Percentiles rank a stretch among this genome's conserved stretches.
Evolutionary conservation across 2,329 filamentous ascomycete genomes (phyloP).

Genomic region (Hortaea sp.): DNA sequence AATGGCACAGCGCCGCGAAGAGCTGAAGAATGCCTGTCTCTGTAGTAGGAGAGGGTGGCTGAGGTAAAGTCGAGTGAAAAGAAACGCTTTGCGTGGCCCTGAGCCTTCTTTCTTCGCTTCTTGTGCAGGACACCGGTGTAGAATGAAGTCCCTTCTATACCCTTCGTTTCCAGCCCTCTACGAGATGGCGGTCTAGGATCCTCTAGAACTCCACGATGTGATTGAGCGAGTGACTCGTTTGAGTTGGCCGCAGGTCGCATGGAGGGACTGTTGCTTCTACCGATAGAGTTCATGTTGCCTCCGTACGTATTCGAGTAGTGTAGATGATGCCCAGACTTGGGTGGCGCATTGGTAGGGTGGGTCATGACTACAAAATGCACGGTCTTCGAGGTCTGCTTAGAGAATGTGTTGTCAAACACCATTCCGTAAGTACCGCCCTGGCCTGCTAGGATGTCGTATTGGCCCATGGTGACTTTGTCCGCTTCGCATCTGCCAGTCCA

Average conservation of each 20-base stretch:
- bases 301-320: slow-evolving; percentile 47
- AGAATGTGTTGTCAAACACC: slow-evolving; percentile 98
- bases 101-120: slow-evolving; percentile 82
- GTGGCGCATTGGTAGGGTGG: slow-evolving; percentile 73
- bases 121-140: slow-evolving; percentile 83
- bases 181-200: slow-evolving; percentile 33
- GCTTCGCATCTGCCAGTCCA: slow-evolving; percentile 96
- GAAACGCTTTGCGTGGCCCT: slow-evolving; percentile 85
- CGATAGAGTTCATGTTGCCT: slow-evolving; percentile 28
- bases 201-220: slow-evolving; percentile 22
- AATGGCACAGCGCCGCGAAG: slow-evolving; percentile 86
- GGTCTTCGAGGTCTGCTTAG: slow-evolving; percentile 87
- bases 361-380: slow-evolving; percentile 91
- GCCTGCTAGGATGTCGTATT: slow-evolving; percentile 62
- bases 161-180: slow-evolving; percentile 20
- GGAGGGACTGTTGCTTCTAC: slow-evolving; percentile 30
- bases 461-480: slow-evolving; percentile 87
- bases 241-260: slow-evolving; percentile 37
- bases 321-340: slow-evolving; percentile 63
- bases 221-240: slow-evolving; percentile 39
- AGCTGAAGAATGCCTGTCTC: slow-evolving; percentile 85
- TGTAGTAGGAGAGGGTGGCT: slow-evolving; percentile 92
- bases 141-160: slow-evolving; percentile 42
- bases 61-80: slow-evolving; percentile 94
- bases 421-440: slow-evolving; percentile 91